Evolutionary conservation across 768 basidiomycete genomes (phyloP).

Genomic region (Boletales sp.): DNA sequence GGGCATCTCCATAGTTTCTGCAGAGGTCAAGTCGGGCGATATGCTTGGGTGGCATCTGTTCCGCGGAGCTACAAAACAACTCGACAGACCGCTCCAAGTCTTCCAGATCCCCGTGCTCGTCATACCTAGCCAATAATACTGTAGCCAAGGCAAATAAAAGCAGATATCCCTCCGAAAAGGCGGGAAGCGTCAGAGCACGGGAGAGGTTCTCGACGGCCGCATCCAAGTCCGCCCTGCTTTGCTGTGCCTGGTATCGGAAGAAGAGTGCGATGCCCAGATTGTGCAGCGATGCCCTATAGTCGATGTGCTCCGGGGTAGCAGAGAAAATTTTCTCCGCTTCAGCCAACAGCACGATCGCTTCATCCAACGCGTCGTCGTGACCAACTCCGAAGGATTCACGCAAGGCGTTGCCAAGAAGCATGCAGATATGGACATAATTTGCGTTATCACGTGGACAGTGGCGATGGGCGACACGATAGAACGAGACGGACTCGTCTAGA

Average conservation of each 20-base stretch:
- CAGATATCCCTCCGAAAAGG: slow-evolving; percentile 4
- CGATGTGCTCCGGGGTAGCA: background rate
- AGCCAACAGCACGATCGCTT: slow-evolving; percentile 21
- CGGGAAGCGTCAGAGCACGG: slow-evolving; percentile 11
- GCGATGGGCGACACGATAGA: slow-evolving; percentile 11
- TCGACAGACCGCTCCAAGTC: slow-evolving; percentile 17
- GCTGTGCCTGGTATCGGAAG: slow-evolving; percentile 11
- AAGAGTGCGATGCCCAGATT: slow-evolving; percentile 13
- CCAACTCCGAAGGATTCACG: slow-evolving; percentile 7
- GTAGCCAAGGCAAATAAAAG: slow-evolving; percentile 6
- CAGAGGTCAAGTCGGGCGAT: background rate
- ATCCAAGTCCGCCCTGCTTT: slow-evolving; percentile 13
- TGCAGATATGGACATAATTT: slow-evolving; percentile 8
- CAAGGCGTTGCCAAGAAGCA: slow-evolving; percentile 17
- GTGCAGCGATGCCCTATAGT: slow-evolving; percentile 5
- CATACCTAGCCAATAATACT: slow-evolving; percentile 10
- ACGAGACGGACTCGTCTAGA: slow-evolving; percentile 21
- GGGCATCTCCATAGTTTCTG: slow-evolving; percentile 8
- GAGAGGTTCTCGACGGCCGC: slow-evolving; percentile 9
- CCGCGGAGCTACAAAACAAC: slow-evolving; percentile 5
- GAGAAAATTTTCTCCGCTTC: slow-evolving; percentile 15
- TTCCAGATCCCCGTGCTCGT: background rate
- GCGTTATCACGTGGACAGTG: slow-evolving; percentile 5
- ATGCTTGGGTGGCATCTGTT: slow-evolving; percentile 14
- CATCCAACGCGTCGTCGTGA: slow-evolving; percentile 16